These are phyloP conservation scores for Gaeumannomyces sp. DNA, from an alignment of 2,329 filamentous ascomycete species.

Conservation along the genomic window DNA sequence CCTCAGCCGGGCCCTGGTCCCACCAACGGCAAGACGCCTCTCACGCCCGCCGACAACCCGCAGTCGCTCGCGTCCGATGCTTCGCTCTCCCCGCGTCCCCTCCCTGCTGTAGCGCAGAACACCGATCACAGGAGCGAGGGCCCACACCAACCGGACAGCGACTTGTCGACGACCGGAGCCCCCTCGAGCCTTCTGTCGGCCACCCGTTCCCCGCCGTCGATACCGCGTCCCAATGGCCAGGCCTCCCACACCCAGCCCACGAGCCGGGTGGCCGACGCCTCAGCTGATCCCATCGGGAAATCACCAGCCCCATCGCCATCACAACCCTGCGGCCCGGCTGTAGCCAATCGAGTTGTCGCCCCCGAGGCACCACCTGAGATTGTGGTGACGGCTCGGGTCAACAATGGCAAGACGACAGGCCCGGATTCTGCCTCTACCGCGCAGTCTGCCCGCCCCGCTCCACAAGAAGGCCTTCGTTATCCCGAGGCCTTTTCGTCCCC, in stretches of 20 bases:
- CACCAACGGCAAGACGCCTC: neutral
- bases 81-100: too few relatives aligned
- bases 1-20: neutral
- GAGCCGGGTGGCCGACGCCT: too few relatives aligned
- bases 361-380: neutral
- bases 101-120: neutral
- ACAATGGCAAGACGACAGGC: neutral
- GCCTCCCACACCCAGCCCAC: neutral
- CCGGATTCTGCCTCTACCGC: neutral
- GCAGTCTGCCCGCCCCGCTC: neutral
- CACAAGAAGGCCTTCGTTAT: neutral
- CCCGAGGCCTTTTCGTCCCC: slow-evolving; percentile 47
- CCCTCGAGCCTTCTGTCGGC: neutral
- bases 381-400: neutral
- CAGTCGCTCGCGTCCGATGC: neutral
- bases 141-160: too few relatives aligned
- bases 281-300: neutral
- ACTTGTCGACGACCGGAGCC: neutral
- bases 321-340: neutral
- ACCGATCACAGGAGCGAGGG: neutral
- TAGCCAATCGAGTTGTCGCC: neutral
- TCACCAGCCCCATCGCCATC: neutral
- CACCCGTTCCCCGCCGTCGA: neutral
- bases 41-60: neutral
- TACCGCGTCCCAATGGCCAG: neutral